Evolutionary conservation across 2,329 filamentous ascomycete species (phyloP), one percentile per base, ranked within the genome.

Genomic region (Thelonectria rubi): DNA sequence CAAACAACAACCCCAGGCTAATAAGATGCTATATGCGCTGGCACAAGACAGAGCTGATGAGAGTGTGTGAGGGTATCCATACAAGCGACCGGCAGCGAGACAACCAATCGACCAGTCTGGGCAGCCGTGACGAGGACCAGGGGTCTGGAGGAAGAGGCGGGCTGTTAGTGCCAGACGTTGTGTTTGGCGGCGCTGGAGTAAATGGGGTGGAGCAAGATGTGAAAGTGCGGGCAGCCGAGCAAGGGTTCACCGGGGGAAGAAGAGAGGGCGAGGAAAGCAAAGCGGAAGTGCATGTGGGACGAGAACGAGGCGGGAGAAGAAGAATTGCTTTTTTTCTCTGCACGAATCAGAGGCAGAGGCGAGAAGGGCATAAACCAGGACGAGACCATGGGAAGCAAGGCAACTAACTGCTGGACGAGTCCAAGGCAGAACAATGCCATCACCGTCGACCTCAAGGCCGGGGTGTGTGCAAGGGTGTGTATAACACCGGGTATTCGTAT

Each of bases 21-120:
- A 63, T 47, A 47, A 51, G 60, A 63, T 65, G 50, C 58, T 62
- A 67, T 56, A 69, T 70, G 68, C 68, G 68, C 66, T 70, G 68
- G 68, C 68, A 69, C 50, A 55, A 47, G 62, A 50, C 62, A 47
- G 21, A 47, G 45, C 24, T 43, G 40, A 43, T 43, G 40, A 18
- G 40, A 6, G 45, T n/a, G 45, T 47, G 62, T 63, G 60, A 67
- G 62, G 62, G 49, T 66, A 65, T 63, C 64, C 59, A 66, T 57
- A 59, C 58, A 65, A 60, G 56, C n/a, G 42, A 60, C 54, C 45
- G 58, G 54, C 40, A 55, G 10, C 26, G 58, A 62, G 54, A 52
- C 39, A 46, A 32, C 37, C 24, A 51, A 47, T 53, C 30, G 30
- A 42, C 49, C 53, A 58, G 49, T 47, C 60, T 64, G 65, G 60